phyloP scores from a whole-genome alignment of 2,329 filamentous ascomycete genomes.

The Alternaria alternata region DNA sequence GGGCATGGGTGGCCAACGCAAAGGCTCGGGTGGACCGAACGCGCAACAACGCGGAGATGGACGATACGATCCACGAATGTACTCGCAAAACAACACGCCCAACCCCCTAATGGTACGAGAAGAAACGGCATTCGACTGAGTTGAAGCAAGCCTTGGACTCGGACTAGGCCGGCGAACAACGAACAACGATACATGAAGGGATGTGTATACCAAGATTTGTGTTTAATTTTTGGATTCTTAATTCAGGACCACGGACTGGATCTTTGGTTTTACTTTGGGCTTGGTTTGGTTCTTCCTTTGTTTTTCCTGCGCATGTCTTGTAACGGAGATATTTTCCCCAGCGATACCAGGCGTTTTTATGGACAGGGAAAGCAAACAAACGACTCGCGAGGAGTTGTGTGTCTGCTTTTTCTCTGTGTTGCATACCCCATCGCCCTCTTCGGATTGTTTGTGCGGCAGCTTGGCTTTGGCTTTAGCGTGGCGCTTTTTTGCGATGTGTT shows the following conservation, averaged over 20 bases:
- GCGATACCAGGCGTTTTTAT: conserved; percentile 5
- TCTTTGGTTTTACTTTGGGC: conserved; percentile 24
- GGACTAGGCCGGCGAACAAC: not conserved
- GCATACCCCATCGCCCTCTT: conserved; percentile 27
- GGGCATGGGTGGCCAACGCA: conserved; percentile 45
- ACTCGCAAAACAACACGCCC: conserved; percentile 6
- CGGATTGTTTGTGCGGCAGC: conserved; percentile 1
- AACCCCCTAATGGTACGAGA: conserved; percentile 39
- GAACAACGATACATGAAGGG: conserved; percentile 21
- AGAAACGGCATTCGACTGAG: conserved; percentile 44
- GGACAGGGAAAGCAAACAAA: not conserved
- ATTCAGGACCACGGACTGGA: conserved; percentile 38
- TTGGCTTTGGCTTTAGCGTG: conserved; percentile 6
- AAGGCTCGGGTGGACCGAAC: conserved; percentile 45
- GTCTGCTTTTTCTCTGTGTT: conserved; percentile 12
- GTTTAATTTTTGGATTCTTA: conserved; percentile 44
- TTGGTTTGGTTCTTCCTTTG: conserved; percentile 1
- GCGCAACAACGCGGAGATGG: conserved; percentile 16
- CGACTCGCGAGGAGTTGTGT: conserved; percentile 3
- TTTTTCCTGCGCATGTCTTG: conserved; percentile 6
- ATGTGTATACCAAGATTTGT: conserved; percentile 17
- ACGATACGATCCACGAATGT: conserved; percentile 33
- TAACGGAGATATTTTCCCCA: conserved; percentile 3
- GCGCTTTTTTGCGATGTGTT: not conserved
- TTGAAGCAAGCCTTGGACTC: not conserved